A percentile compares a stretch with the other conserved stretches of the same genome.
Evolutionary conservation across 176 grass and related monocot genomes (phyloP).

Genomic region (Eleusine indica): DNA sequence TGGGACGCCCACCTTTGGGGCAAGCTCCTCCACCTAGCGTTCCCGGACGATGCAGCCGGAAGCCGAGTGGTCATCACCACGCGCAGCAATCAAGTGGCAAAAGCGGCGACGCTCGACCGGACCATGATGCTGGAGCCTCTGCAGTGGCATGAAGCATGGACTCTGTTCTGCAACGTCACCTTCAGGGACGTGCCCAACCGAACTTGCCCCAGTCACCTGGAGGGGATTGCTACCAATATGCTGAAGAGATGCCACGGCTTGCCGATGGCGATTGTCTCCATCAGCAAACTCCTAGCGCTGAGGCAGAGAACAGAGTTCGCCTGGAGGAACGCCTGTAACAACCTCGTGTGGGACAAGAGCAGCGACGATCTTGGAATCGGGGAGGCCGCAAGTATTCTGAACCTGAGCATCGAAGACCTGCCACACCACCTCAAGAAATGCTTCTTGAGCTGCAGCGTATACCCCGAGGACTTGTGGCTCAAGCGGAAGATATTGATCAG

Average conservation of each 20-base stretch:
- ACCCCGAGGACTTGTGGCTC: conserved; percentile 11
- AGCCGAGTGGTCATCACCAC: conserved; percentile 28
- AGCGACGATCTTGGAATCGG: neutral
- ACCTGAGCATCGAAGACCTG: conserved; percentile 36
- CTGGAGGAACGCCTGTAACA: neutral
- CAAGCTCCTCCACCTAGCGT: neutral
- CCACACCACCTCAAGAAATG: conserved; percentile 35
- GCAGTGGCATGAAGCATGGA: neutral
- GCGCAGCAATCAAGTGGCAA: neutral
- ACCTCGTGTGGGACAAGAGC: conserved; percentile 1
- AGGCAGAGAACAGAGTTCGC: conserved; percentile 1
- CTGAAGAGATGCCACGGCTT: conserved; percentile 2
- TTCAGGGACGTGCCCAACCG: neutral
- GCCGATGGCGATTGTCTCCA: conserved; percentile 35
- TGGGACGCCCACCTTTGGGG: neutral
- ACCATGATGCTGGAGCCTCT: neutral
- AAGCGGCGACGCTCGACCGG: neutral
- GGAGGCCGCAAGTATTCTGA: neutral
- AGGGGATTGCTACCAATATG: neutral
- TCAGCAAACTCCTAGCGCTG: neutral
- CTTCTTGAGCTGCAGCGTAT: conserved; percentile 42
- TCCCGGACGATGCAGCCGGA: neutral
- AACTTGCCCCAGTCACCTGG: neutral
- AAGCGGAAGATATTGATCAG: conserved; percentile 25
- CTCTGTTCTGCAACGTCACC: neutral